Evolutionary conservation across 179 eudicot species (phyloP).

Genomic region (Corrigiola litoralis): DNA sequence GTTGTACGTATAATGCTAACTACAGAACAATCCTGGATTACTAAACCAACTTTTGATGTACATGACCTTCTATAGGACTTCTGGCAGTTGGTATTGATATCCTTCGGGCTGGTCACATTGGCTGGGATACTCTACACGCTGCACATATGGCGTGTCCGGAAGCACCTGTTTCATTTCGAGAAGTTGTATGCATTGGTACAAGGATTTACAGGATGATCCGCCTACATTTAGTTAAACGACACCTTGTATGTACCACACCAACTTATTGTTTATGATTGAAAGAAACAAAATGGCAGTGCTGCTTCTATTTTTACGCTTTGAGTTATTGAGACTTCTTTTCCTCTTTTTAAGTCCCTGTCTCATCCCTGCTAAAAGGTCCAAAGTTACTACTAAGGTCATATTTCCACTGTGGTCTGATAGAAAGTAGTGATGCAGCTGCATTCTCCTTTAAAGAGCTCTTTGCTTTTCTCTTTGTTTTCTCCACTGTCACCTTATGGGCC

Average conservation of each 20-base stretch:
- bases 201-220: neutral
- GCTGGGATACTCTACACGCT: conserved; percentile 62
- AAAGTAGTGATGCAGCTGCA: neutral
- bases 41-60: neutral
- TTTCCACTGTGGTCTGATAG: too few species aligned
- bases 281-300: too few species aligned
- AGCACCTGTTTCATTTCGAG: conserved; percentile 73
- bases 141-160: conserved; percentile 62
- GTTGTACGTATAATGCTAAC: too few species aligned
- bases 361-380: too few species aligned
- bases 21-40: too few species aligned
- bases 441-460: neutral
- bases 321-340: too few species aligned
- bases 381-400: too few species aligned
- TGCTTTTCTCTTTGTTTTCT: neutral
- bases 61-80: conserved; percentile 49
- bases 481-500: neutral
- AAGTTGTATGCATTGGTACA: conserved; percentile 32
- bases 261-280: too few species aligned
- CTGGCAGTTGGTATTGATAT: conserved; percentile 65
- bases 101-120: conserved; percentile 53
- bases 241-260: too few species aligned
- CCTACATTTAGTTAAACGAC: neutral
- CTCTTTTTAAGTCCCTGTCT: too few species aligned
- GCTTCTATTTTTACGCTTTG: too few species aligned